Base-by-base conservation (phyloP, 768 basidiomycete genomes). In the Mycena latifolia region DNA sequence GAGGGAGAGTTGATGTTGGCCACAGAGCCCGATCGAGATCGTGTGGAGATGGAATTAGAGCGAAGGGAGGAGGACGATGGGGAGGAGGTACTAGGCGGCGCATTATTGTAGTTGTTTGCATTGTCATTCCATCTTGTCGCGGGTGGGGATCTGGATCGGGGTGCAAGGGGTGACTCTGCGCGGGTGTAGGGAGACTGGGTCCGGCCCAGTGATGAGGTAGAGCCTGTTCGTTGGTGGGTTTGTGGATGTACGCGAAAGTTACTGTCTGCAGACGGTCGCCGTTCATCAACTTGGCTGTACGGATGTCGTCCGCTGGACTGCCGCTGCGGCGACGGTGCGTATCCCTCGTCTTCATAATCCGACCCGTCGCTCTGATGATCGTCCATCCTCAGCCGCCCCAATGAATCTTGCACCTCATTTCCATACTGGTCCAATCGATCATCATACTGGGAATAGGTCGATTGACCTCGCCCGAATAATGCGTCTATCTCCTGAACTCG, bases 321-420 rank as follows among this genome's bases (percentile, higher is more conserved):
- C 46, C 75, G 76, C 63, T 82, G 82, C 4, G 82, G 79, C 35
- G 85, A 82, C 29, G 80, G 78, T 9, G 80, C 80, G 69, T 86
- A 85, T 39, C 83, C 83, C 69, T 86, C 87, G 60, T 91, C 88
- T 48, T 85, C 88, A 63, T 90, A 90, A 20, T 92, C 88, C 0
- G 92, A 92, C 5, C 82, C 87, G 56, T 90, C 90, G 69, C 88
- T 91, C 61, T 79, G 79, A 35, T 56, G 43, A n/a, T 77, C 74
- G 9, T 78, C 79, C 63, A 88, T 73, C 45, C 78, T 81, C 72
- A 92, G 76, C 56, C 82, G 82, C 29, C 83, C 82, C 67, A 91
- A 76, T 41, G 84, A 82, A 46, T 86, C 83, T 47, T 81, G 83
- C 58, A 89, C 79, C 43, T 84, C 79, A 37, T 79, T 76, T 48